phyloP scores from a whole-genome alignment of 352 stramenopile genomes.

The Globisporangium apiculatum region DNA sequence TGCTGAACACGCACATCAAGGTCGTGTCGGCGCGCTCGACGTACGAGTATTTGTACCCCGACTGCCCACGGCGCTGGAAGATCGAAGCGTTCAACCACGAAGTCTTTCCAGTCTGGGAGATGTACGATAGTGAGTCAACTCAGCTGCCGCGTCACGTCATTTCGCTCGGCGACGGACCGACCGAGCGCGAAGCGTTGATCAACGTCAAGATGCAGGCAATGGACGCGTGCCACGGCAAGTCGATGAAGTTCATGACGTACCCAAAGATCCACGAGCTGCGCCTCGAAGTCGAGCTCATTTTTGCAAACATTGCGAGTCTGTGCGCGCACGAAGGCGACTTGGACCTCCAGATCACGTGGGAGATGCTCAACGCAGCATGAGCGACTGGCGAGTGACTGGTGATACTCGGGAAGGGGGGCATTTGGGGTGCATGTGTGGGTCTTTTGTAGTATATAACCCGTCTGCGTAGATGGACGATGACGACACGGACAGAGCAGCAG shows the following conservation, averaged over 20 bases:
- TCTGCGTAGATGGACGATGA: too few relatives aligned
- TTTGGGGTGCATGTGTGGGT: not conserved
- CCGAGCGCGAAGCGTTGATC: slow-evolving; percentile 78
- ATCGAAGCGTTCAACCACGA: slow-evolving; percentile 86
- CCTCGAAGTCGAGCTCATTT: slow-evolving; percentile 72
- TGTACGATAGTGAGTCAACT: slow-evolving; percentile 40
- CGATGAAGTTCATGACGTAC: slow-evolving; percentile 85
- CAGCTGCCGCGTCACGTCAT: slow-evolving; percentile 58
- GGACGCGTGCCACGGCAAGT: slow-evolving; percentile 76
- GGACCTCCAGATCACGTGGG: slow-evolving; percentile 81
- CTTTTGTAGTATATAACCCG: slow-evolving; percentile 8
- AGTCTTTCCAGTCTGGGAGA: slow-evolving; percentile 71
- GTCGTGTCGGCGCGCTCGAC: slow-evolving; percentile 87
- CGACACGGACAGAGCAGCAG: too few relatives aligned
- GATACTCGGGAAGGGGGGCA: too few relatives aligned
- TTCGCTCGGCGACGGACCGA: slow-evolving; percentile 74
- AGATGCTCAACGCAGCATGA: slow-evolving; percentile 67
- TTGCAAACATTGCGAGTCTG: slow-evolving; percentile 74
- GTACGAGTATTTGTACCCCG: slow-evolving; percentile 86
- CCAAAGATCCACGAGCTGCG: slow-evolving; percentile 79
- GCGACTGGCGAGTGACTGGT: not conserved
- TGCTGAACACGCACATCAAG: slow-evolving; percentile 78
- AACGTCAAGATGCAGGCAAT: slow-evolving; percentile 83
- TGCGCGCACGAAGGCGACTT: slow-evolving; percentile 79
- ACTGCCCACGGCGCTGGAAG: slow-evolving; percentile 84